Evolutionary conservation across 1,139 yeast species (phyloP).

Genomic region (Nadsonia starkeyi-henricii): DNA sequence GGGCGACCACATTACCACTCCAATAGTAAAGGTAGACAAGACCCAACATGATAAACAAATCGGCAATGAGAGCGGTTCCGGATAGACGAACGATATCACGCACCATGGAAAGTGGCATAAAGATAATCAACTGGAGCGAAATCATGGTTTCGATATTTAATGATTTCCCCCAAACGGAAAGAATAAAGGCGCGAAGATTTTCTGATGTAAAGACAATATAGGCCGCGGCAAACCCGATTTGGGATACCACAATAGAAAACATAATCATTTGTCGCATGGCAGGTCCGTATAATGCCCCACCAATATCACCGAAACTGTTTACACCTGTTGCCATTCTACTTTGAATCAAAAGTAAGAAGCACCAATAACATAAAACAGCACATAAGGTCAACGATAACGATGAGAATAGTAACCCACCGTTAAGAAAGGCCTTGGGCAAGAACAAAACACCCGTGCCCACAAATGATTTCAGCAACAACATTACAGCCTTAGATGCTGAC

Average conservation of each 20-base stretch:
- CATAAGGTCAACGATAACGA: constrained; percentile 46
- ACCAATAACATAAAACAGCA: constrained; percentile 70
- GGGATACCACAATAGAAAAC: constrained; percentile 69
- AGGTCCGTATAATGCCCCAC: constrained; percentile 57
- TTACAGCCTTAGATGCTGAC: constrained; percentile 49
- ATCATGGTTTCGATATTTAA: constrained; percentile 41
- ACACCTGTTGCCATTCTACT: constrained; percentile 48
- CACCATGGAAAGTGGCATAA: constrained; percentile 71
- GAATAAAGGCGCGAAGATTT: constrained; percentile 49
- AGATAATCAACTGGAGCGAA: constrained; percentile 48
- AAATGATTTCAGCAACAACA: constrained; percentile 71
- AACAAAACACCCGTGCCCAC: constrained; percentile 96
- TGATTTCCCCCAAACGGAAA: constrained; percentile 21
- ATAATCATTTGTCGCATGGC: constrained; percentile 58
- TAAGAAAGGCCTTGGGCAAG: constrained; percentile 77
- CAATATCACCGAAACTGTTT: constrained; percentile 81
- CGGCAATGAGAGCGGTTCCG: constrained; percentile 79
- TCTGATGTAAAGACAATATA: constrained; percentile 89
- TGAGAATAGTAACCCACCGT: constrained; percentile 80
- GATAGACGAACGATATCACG: constrained; percentile 82
- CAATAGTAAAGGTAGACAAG: constrained; percentile 65
- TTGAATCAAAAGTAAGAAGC: constrained; percentile 60
- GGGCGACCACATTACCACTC: constrained; percentile 42
- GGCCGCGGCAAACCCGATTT: constrained; percentile 89
- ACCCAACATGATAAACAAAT: constrained; percentile 71